Conservation (phyloP, 495 filamentous ascomycete genomes). For the Aspergillus olivimuriae region DNA sequence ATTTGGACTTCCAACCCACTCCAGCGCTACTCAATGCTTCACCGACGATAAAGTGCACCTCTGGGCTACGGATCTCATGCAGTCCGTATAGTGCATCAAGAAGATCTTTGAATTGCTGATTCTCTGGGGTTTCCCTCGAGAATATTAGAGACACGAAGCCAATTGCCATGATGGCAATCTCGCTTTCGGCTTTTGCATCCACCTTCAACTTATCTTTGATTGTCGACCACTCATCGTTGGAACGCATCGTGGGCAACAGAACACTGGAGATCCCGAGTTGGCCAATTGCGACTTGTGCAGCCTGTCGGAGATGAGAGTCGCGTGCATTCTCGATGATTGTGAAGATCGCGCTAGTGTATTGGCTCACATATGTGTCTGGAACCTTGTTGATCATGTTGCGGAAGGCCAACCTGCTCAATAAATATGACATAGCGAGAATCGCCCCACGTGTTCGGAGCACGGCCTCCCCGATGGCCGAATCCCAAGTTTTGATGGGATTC, state of each 20-base stretch:
- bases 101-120: conserved; percentile 34
- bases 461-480: conserved; percentile 52
- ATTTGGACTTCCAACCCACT: conserved; percentile 70
- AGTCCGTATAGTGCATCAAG: conserved; percentile 61
- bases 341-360: conserved; percentile 36
- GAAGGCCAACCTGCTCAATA: conserved; percentile 53
- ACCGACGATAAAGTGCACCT: conserved; percentile 82
- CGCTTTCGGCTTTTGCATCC: conserved; percentile 72
- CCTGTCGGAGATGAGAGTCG: conserved; percentile 52
- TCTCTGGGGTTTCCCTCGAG: conserved; percentile 26
- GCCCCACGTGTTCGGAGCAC: conserved; percentile 56
- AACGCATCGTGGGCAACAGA: conserved; percentile 35
- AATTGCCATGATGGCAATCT: conserved; percentile 69
- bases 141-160: conserved; percentile 58
- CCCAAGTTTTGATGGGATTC: conserved; percentile 41
- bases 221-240: conserved; percentile 29
- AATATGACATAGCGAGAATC: conserved; percentile 50
- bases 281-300: conserved; percentile 59
- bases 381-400: conserved; percentile 30
- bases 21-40: conserved; percentile 74
- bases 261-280: conserved; percentile 69
- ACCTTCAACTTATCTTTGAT: conserved; percentile 53
- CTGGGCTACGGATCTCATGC: conserved; percentile 75
- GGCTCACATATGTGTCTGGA: conserved; percentile 25
- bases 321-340: conserved; percentile 43